Evolutionary conservation across 1,284 basidiomycete genomes (phyloP), one percentile per base, ranked within the genome.

Genomic region (Tylopilus sp.): DNA sequence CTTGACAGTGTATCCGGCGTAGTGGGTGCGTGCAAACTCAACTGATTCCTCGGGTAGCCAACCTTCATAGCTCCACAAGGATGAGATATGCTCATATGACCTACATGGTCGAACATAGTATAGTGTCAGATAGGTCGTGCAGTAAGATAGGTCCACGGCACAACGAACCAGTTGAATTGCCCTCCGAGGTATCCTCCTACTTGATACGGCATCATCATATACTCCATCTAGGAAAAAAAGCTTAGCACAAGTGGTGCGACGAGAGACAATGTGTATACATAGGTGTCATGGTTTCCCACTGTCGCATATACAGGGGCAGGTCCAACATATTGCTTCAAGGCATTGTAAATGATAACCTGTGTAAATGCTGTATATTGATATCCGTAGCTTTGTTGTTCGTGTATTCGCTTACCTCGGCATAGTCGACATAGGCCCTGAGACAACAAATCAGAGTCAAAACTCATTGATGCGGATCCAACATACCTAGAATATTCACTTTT

Each of bases 231-330:
- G 32, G 3, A 38, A 49, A 33, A 57, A 26, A 12, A n/a, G 9
- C n/a, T 47, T 3, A n/a, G 22, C n/a, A 41, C 22, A 44, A 19
- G 22, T 60, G 16, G 49, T 53, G 49, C 49, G 9, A 39, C 10
- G 33, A 22, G 26, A 38, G 24, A 29, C 16, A 54, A 9, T 22
- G 24, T 22, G 29, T 53, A 26, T 36, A 65, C 63, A 75, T 91
- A 90, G 41, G 82, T 87, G 74, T 92, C 91, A 68, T 92, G 90
- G 72, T 92, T 92, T 15, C 91, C 91, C 9, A 92, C 79, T 1
- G 87, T 84, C 32, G 88, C 86, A 70, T 91, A 93, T 3, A 91
- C 82, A 41, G 91, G 89, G 1, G 89, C 88, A 4, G 86, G 81
- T 16, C 86, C 86, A 38, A 92, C 81, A 65, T 82, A 82, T 29